Percentiles rank a stretch among this genome's conserved stretches.
phyloP scores from a whole-genome alignment of 495 filamentous ascomycete species.

The Neurospora sp. region DNA sequence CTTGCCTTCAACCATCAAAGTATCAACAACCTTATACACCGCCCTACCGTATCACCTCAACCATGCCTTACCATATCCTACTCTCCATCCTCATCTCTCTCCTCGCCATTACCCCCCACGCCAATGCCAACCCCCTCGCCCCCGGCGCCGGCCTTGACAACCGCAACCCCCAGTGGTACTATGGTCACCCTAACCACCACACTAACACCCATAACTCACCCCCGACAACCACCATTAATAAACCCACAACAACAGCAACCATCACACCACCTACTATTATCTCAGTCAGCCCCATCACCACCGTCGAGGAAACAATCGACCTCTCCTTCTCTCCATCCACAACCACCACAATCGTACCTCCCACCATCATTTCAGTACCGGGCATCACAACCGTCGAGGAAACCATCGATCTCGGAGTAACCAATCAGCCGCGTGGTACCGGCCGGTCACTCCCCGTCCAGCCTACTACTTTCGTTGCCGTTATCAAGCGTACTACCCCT shows the following conservation, averaged over 20 bases:
- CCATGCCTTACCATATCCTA: background rate
- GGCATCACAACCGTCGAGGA: background rate
- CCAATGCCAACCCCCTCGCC: background rate
- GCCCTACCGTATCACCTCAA: background rate
- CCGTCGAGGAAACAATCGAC: background rate
- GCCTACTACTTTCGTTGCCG: background rate
- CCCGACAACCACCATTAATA: background rate
- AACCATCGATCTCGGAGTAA: background rate
- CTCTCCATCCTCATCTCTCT: background rate
- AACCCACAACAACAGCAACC: background rate
- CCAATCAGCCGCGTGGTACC: background rate
- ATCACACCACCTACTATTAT: background rate
- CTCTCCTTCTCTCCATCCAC: background rate
- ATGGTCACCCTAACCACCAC: background rate
- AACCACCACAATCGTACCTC: background rate
- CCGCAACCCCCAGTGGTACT: background rate
- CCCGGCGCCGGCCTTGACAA: background rate
- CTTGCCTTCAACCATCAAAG: background rate
- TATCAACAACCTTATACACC: background rate
- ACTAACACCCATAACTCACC: background rate
- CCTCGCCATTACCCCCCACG: background rate
- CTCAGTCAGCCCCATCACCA: background rate
- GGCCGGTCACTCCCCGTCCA: background rate
- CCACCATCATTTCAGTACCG: background rate
- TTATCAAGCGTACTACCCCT: too few species aligned